phyloP scores from a whole-genome alignment of 1,284 basidiomycete species.

The Moesziomyces sp. region DNA sequence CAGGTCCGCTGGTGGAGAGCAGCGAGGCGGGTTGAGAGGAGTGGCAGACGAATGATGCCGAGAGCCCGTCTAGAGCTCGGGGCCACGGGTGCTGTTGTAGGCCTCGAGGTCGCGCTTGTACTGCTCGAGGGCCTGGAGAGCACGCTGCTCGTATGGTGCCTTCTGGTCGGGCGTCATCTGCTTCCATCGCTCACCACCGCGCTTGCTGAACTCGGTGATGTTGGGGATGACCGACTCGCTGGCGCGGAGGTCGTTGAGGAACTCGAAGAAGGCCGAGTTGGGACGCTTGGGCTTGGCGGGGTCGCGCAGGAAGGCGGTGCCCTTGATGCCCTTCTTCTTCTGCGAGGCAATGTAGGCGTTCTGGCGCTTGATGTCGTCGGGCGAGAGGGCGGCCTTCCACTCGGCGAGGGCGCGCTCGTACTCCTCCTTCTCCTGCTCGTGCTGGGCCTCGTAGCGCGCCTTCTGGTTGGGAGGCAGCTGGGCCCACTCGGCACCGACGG shows the following conservation, averaged over 20 bases:
- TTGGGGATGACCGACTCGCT: conserved; percentile 31
- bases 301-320: conserved; percentile 52
- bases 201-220: conserved; percentile 47
- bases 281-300: conserved; percentile 60
- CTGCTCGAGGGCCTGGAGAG: conserved; percentile 41
- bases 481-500: conserved; percentile 57
- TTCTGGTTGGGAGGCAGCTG: conserved; percentile 42
- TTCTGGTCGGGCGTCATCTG: conserved; percentile 48
- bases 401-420: conserved; percentile 55
- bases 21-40: conserved; percentile 1
- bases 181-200: conserved; percentile 55
- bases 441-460: conserved; percentile 47
- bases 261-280: conserved; percentile 57
- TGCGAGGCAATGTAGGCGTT: conserved; percentile 58
- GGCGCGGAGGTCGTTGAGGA: conserved; percentile 53
- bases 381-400: conserved; percentile 56
- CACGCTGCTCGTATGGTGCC: conserved; percentile 51
- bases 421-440: conserved; percentile 47
- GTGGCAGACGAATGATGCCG: conserved; percentile 12
- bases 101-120: conserved; percentile 51
- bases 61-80: conserved; percentile 25
- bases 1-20: no score
- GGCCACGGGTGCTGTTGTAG: conserved; percentile 39
- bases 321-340: conserved; percentile 56
- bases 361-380: conserved; percentile 63